These are phyloP conservation scores for Sabuloglossum arenarium DNA, from an alignment of 495 filamentous ascomycete species.

Conservation along the genomic window DNA sequence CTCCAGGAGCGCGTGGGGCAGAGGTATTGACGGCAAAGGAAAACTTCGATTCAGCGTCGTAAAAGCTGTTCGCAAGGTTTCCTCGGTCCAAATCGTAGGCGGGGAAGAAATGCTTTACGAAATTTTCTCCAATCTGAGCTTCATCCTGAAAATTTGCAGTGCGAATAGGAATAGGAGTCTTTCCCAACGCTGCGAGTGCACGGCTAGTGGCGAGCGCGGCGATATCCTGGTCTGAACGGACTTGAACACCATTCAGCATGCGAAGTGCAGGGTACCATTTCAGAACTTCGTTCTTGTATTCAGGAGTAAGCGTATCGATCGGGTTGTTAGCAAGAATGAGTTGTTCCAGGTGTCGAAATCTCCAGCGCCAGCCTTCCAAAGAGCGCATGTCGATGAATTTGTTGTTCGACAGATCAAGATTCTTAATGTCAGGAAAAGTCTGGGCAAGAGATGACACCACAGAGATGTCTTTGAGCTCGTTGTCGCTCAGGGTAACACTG, in stretches of 20 bases:
- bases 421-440: constrained; percentile 62
- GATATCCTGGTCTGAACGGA: constrained; percentile 48
- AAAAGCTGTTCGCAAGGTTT: constrained; percentile 40
- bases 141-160: constrained; percentile 57
- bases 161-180: constrained; percentile 44
- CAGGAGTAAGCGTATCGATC: constrained; percentile 35
- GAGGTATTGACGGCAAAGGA: constrained; percentile 51
- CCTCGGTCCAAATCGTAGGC: constrained; percentile 54
- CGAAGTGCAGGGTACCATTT: constrained; percentile 64
- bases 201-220: constrained; percentile 20
- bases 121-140: constrained; percentile 48
- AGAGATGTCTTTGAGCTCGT: constrained; percentile 45
- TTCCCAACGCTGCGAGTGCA: constrained; percentile 19
- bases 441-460: constrained; percentile 50
- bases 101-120: constrained; percentile 52
- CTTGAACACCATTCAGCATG: constrained; percentile 45
- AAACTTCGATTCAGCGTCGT: constrained; percentile 60
- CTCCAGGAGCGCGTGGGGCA: constrained; percentile 26
- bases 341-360: constrained; percentile 56
- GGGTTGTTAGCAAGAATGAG: constrained; percentile 61
- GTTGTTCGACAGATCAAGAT: constrained; percentile 70
- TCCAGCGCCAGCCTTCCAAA: constrained; percentile 48
- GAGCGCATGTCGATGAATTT: constrained; percentile 37
- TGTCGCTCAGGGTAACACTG: constrained; percentile 58
- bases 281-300: constrained; percentile 47